A percentile compares a stretch with the other conserved stretches of the same genome.
These are phyloP conservation scores for Mycena sanguinolenta DNA, from an alignment of 768 basidiomycete species.

Conservation along the genomic window DNA sequence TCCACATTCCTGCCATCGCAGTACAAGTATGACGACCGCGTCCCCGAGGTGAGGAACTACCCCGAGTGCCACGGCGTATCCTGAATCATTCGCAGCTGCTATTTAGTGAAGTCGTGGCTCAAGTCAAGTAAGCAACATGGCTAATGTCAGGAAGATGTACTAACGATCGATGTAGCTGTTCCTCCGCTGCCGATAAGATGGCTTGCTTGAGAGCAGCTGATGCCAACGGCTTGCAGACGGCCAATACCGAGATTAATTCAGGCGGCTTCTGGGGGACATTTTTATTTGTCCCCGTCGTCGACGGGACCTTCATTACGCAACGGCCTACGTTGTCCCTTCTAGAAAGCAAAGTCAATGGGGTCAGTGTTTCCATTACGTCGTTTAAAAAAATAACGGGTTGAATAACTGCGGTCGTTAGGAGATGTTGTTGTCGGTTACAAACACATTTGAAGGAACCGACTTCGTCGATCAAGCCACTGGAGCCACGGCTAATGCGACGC, in stretches of 20 bases:
- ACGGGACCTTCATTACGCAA: slow-evolving; percentile 50
- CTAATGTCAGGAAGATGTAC: neutral
- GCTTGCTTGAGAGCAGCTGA: slow-evolving; percentile 39
- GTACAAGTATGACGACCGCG: slow-evolving; percentile 46
- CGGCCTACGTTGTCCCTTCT: slow-evolving; percentile 46
- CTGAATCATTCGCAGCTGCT: slow-evolving; percentile 25
- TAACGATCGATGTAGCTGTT: slow-evolving; percentile 38
- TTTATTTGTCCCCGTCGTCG: slow-evolving; percentile 51
- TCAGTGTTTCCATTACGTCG: slow-evolving; percentile 28
- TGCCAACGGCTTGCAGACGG: slow-evolving; percentile 38
- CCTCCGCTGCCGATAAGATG: slow-evolving; percentile 25
- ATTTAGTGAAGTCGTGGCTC: slow-evolving; percentile 40
- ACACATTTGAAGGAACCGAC: slow-evolving; percentile 46
- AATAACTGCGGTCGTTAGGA: slow-evolving; percentile 48
- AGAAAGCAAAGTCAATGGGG: slow-evolving; percentile 48
- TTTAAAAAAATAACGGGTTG: neutral
- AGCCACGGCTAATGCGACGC: slow-evolving; percentile 27
- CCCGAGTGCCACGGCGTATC: neutral
- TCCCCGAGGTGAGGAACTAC: slow-evolving; percentile 17
- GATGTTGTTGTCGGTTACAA: slow-evolving; percentile 43
- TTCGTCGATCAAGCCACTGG: slow-evolving; percentile 41
- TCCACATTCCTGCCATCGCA: slow-evolving; percentile 49
- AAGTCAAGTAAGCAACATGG: slow-evolving; percentile 33
- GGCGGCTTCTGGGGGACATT: slow-evolving; percentile 42
- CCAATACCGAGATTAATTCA: slow-evolving; percentile 44